Evolutionary conservation across 768 basidiomycete species (phyloP).

Genomic region (Boletus sp.): DNA sequence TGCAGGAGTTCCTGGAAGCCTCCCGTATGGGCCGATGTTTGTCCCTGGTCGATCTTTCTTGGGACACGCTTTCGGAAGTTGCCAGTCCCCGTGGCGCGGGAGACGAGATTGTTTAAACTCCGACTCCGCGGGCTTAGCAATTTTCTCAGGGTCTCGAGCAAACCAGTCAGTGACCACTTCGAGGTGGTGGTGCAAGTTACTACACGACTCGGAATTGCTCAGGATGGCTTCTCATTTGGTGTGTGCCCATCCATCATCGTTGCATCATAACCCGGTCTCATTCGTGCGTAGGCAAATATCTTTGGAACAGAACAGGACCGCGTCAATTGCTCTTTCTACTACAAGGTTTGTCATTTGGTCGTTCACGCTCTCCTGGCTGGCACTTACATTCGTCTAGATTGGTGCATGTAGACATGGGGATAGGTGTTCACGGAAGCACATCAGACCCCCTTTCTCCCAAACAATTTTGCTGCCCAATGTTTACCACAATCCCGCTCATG

Average conservation of each 20-base stretch:
- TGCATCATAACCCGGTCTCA: conserved; percentile 1
- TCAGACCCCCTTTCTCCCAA: conserved; percentile 95
- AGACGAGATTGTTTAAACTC: conserved; percentile 14
- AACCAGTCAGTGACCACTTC: neutral
- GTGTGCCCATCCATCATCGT: conserved; percentile 7
- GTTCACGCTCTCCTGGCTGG: neutral
- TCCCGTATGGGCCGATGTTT: too few species aligned
- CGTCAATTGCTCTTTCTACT: conserved; percentile 99
- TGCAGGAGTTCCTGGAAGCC: too few species aligned
- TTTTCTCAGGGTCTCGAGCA: conserved; percentile 4
- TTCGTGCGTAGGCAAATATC: conserved; percentile 72
- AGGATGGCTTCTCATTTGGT: conserved; percentile 78
- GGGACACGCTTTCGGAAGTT: neutral
- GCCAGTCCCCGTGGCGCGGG: neutral
- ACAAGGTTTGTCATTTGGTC: conserved; percentile 61
- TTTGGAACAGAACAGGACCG: conserved; percentile 94
- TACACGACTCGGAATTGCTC: neutral
- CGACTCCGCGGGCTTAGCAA: conserved; percentile 21
- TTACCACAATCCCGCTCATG: conserved; percentile 96
- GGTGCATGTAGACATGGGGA: conserved; percentile 99
- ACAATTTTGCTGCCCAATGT: conserved; percentile 96
- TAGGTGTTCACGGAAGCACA: conserved; percentile 97
- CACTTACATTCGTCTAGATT: conserved; percentile 53
- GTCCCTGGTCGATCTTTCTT: too few species aligned
- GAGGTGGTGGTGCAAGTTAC: too few species aligned